Base-by-base conservation (phyloP, 2,329 filamentous ascomycete species). In the Colletotrichum sp. region DNA sequence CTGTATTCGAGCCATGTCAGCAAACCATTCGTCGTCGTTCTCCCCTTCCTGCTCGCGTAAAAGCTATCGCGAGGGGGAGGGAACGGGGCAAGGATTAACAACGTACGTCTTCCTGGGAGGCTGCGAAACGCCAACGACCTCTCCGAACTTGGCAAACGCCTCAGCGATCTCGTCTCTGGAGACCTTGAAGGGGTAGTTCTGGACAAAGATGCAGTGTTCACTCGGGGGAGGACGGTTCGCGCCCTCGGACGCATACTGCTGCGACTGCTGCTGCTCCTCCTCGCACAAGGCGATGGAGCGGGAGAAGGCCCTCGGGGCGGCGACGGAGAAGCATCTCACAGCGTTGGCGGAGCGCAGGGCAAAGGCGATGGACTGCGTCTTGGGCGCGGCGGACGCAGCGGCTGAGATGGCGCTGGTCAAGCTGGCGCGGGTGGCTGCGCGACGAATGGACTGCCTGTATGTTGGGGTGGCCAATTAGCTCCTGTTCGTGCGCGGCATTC, bases 161-260 rank as follows among this genome's bases (percentile, higher is more conserved):
- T 88, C 87, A 79, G 88, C 86, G 63, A 95, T 80, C 78, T 93
- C 90, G 34, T 90, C 88, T 7, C 90, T 88, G 7, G 89, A 92
- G 72, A 93, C 89, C 81, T 95, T 93, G 82, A 92, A 95, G 82
- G 92, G 92, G 61, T 95, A 85, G 83, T 95, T 95, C 75, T 92
- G 93, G 77, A 95, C 81, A 80, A 93, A 95, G 76, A 95, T 79
- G 21, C 43, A 48, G 48, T 73, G 34, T 21, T 70, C 30, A 65
- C 34, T 36, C 36, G 65, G 48, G 26, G 59, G 36, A 13, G 18
- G 18, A 48, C 39, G 39, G 39, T 21, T 48, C n/a, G 10, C 24
- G 24, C 52, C 4, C n/a, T 34, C 28, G 5, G 55, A 43, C 30
- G 32, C 16, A 24, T 18, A 16, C 28, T 28, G 28, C n/a, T 18